phyloP scores from a whole-genome alignment of 495 filamentous ascomycete genomes.

The Talaromyces ruber region DNA sequence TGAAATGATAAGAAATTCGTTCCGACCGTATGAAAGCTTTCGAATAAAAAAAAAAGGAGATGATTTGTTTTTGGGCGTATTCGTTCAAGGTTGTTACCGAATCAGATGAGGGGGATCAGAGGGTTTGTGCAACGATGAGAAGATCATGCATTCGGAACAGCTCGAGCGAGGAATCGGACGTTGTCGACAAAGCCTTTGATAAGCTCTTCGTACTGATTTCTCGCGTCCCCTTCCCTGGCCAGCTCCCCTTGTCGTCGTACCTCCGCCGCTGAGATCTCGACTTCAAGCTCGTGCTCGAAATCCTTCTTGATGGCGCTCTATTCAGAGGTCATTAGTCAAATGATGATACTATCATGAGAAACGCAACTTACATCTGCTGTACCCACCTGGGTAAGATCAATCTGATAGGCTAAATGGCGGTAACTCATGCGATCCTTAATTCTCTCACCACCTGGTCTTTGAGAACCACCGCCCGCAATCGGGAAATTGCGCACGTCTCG shows the following conservation, averaged over 20 bases:
- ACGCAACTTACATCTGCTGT: slow-evolving; percentile 46
- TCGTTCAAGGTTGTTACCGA: no score
- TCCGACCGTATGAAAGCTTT: neutral
- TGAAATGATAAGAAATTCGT: slow-evolving; percentile 1
- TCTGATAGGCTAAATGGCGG: slow-evolving; percentile 70
- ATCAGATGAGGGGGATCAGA: neutral
- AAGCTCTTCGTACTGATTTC: slow-evolving; percentile 61
- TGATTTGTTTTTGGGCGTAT: neutral
- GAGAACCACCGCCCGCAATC: slow-evolving; percentile 20
- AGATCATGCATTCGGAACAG: slow-evolving; percentile 20
- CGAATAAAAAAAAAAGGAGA: neutral
- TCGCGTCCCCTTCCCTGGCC: slow-evolving; percentile 42
- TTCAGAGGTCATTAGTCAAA: slow-evolving; percentile 7
- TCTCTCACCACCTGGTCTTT: slow-evolving; percentile 47
- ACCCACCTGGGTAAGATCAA: slow-evolving; percentile 86
- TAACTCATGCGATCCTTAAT: slow-evolving; percentile 88
- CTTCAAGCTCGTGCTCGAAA: slow-evolving; percentile 83
- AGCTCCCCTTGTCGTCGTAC: slow-evolving; percentile 62
- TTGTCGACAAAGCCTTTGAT: slow-evolving; percentile 83
- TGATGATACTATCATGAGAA: neutral
- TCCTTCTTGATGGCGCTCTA: slow-evolving; percentile 29
- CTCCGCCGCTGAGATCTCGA: slow-evolving; percentile 64
- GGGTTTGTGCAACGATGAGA: neutral
- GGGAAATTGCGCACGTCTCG: slow-evolving; percentile 51
- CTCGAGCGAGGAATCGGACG: slow-evolving; percentile 57